Evolutionary conservation across 192 early-diverging fungal genomes (phyloP).

Genomic region (Coemansia nantahalensis): DNA sequence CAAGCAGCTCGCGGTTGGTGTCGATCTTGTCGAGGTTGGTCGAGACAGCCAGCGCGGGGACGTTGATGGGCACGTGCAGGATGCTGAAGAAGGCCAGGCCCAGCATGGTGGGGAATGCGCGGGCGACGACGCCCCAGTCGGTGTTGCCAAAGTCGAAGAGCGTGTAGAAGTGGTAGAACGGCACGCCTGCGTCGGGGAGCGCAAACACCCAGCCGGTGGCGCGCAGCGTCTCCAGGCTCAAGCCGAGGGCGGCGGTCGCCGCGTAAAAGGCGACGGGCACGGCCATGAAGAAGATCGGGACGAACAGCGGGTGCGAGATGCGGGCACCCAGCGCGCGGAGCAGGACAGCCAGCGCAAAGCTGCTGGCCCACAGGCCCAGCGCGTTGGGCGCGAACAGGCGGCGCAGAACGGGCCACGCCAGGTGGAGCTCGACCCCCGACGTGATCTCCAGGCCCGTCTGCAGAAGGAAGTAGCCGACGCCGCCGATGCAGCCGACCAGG

Average conservation of each 20-base stretch:
- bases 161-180: conserved; percentile 88
- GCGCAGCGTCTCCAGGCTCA: conserved; percentile 66
- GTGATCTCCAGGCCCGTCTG: conserved; percentile 91
- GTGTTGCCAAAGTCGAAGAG: conserved; percentile 59
- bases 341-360: conserved; percentile 62
- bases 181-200: conserved; percentile 65
- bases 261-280: conserved; percentile 79
- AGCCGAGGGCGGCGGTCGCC: conserved; percentile 57
- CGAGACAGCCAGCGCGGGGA: conserved; percentile 90
- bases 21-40: conserved; percentile 85
- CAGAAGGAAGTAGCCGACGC: conserved; percentile 92
- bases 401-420: conserved; percentile 59
- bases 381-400: conserved; percentile 65
- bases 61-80: conserved; percentile 96
- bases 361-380: conserved; percentile 78
- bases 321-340: conserved; percentile 70
- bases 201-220: conserved; percentile 81
- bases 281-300: conserved; percentile 84
- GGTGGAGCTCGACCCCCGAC: conserved; percentile 60
- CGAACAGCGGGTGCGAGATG: conserved; percentile 76
- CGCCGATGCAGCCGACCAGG: conserved; percentile 91
- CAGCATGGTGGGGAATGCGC: conserved; percentile 85
- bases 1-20: conserved; percentile 87
- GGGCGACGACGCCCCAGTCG: conserved; percentile 63
- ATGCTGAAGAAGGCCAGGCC: conserved; percentile 95